Base-by-base conservation (phyloP, 768 basidiomycete species). In the Trametopsis cervina region DNA sequence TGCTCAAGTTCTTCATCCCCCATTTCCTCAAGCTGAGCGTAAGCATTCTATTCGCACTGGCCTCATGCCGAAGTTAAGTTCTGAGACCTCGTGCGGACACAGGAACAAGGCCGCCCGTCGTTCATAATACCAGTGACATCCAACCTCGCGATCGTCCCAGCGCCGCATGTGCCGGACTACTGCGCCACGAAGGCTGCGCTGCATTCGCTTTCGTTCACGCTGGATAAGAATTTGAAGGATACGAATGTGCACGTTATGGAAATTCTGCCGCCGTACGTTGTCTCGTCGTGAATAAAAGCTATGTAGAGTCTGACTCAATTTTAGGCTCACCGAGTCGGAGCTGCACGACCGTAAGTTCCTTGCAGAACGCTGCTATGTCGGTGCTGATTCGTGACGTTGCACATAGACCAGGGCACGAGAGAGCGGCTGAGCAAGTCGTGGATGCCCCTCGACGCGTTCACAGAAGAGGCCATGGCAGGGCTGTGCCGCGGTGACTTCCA, bases 241-340 rank as follows among this genome's bases (percentile, higher is more conserved):
- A 77, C 75, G 15, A 72, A 75, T 21, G 68, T 83, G 13, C 66
- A 75, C 40, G 74, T 82, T 4, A 61, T 77, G 18, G 81, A 82
- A 55, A 69, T 82, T 20, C 63, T 77, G 3, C 80, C 80, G 9
- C 80, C 81, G 75, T 81, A 47, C 58, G 76, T 67, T 10, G 12
- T 35, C 29, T 36, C 20, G 24, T 25, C 18, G 17, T 54, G 22
- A 21, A 9, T 40, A 4, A 17, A 44, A 15, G 4, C 21, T 7
- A 46, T 46, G n/a, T n/a, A n/a, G n/a, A n/a, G n/a, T n/a, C 9
- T 24, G 38, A 15, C 21, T 20, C 36, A 24, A n/a, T 9, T 9
- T 7, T 45, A 80, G 78, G 10, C 66, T 81, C 7, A 76, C 78
- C 7, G 80, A 81, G 61, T 80, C 78, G 2, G 80, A 81, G 54